Evolutionary conservation across 441 rosid species (phyloP).

Genomic region (Eruca vesicaria): DNA sequence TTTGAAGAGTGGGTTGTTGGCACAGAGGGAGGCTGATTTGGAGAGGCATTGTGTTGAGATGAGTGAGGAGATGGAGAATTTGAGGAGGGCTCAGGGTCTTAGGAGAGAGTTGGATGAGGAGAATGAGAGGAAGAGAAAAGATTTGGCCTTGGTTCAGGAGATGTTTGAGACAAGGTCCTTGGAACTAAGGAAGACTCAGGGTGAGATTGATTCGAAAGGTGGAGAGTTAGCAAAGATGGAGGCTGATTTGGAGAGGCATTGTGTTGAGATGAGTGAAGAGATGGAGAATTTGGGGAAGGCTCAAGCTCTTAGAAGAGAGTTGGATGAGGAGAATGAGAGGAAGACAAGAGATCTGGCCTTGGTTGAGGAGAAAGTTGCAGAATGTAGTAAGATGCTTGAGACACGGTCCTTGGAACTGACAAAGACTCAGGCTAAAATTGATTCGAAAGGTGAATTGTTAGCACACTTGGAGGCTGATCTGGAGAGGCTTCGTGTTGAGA

Average conservation of each 20-base stretch:
- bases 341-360: neutral
- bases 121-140: neutral
- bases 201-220: slow-evolving; percentile 30
- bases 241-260: slow-evolving; percentile 4
- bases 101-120: neutral
- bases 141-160: neutral
- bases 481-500: slow-evolving; percentile 1
- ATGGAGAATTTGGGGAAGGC: neutral
- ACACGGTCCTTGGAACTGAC: slow-evolving; percentile 8
- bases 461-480: neutral
- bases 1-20: neutral
- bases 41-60: neutral
- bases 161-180: neutral
- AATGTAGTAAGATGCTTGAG: no score
- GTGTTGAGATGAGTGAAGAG: neutral
- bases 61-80: neutral
- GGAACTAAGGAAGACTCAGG: slow-evolving; percentile 10
- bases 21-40: neutral
- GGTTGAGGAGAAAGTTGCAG: neutral
- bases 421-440: slow-evolving; percentile 28
- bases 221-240: neutral
- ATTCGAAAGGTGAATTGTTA: slow-evolving; percentile 10
- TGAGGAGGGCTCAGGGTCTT: neutral
- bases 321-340: slow-evolving; percentile 3
- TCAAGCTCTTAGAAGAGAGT: neutral